Evolutionary conservation across 2,329 filamentous ascomycete genomes (phyloP), one percentile per base, ranked within the genome.

Genomic region (Fusarium tricinctum): DNA sequence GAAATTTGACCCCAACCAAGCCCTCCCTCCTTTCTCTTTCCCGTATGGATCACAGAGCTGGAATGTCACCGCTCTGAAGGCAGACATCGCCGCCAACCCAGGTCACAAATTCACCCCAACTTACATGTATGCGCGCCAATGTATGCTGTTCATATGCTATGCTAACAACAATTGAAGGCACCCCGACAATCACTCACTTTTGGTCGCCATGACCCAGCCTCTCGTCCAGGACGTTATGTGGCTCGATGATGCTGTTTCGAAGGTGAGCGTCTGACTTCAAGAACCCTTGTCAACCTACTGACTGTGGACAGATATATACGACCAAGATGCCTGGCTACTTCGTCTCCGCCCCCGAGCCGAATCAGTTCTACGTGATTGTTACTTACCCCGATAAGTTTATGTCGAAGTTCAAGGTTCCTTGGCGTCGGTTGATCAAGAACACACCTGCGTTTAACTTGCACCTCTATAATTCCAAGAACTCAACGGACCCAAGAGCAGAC

Each of bases 171-270:
- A 1, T 49, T 6, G 26, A 38, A 63, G 65, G 2, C 61, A 58
- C 3, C 39, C 39, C 4, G 28, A 46, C 1, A 40, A 66, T 38
- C 9, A 51, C 20, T 43, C 53, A 2, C 66, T 65, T n/a, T 10
- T 66, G 7, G 45, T 52, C 6, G 54, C 42, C 4, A 15, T 60
- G 6, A 51, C 33, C 2, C 63, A 66, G 40, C 46, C 63, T 13
- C 13, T 48, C 3, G 6, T 61, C 15, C 68, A 70, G 14, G 68
- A 71, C 26, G 1, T 44, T 4, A 2, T 43, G 35, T 70, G 66
- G 68, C 2, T 71, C 8, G 15, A 33, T 0, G 2, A 50, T 0
- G 68, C 43, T 1, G 63, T n/a, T 0, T 0, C 47, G 2, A 12
- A 8, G n/a, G 19, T 64, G 20, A 14, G 46, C 5, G 7, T 3